Evolutionary conservation across 768 basidiomycete genomes (phyloP).

Genomic region (Xerocomus brunneocitrinus): DNA sequence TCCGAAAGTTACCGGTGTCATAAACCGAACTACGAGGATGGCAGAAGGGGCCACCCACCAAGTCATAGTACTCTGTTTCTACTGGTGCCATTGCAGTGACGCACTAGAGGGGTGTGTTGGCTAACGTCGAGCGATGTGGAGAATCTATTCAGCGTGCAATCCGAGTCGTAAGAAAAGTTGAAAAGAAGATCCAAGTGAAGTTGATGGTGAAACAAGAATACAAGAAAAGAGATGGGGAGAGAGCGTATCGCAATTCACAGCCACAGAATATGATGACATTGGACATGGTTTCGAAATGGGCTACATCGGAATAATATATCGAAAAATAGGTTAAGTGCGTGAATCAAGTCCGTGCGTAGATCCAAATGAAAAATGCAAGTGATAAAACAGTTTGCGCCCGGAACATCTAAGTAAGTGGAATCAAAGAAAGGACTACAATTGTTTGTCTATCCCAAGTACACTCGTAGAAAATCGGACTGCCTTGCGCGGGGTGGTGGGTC

Average conservation of each 20-base stretch:
- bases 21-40: background rate
- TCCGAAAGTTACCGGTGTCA: background rate
- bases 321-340: conserved; percentile 21
- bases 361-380: conserved; percentile 21
- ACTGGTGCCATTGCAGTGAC: conserved; percentile 68
- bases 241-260: conserved; percentile 19
- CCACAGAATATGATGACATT: conserved; percentile 25
- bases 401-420: conserved; percentile 1
- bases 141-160: background rate
- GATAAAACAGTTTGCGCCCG: conserved; percentile 12
- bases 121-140: background rate
- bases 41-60: conserved; percentile 43
- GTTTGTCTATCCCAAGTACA: conserved; percentile 29
- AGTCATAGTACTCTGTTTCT: conserved; percentile 85
- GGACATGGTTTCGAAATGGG: conserved; percentile 8
- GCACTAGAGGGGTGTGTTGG: background rate
- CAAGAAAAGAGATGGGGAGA: background rate
- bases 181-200: background rate
- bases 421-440: conserved; percentile 7
- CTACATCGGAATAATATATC: conserved; percentile 32
- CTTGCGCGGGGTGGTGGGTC: conserved; percentile 48
- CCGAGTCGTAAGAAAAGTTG: background rate
- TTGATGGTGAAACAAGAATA: conserved; percentile 5
- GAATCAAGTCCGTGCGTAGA: conserved; percentile 18
- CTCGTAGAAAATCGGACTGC: conserved; percentile 59